Evolutionary conservation across 345 rosid species (phyloP).

Genomic region (Iberis pinnata): DNA sequence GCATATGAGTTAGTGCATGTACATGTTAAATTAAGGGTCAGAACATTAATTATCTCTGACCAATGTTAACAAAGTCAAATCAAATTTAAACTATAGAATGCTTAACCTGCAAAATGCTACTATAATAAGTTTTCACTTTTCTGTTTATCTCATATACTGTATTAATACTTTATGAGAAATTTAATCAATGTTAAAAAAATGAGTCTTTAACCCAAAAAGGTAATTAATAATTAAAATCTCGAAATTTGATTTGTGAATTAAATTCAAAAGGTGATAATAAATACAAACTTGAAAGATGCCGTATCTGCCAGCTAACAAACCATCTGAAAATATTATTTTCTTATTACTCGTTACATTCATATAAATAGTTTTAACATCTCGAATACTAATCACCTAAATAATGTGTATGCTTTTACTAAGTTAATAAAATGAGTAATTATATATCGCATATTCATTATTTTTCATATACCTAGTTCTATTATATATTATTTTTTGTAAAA

Average conservation of each 20-base stretch:
- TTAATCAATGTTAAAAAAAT: too few relatives aligned
- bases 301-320: conserved; percentile 24
- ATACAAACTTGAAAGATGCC: conserved; percentile 20
- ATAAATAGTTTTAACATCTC: background rate
- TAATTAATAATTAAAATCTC: too few relatives aligned
- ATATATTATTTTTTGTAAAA: too few relatives aligned
- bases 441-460: too few relatives aligned
- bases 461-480: too few relatives aligned
- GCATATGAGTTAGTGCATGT: conserved; percentile 27
- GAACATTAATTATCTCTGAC: conserved; percentile 20
- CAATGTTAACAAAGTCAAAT: conserved; percentile 22
- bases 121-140: too few relatives aligned
- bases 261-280: conserved; percentile 6
- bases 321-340: conserved; percentile 9
- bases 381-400: background rate
- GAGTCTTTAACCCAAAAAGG: background rate
- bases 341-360: background rate
- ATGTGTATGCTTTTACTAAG: background rate
- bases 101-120: conserved; percentile 2
- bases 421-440: background rate
- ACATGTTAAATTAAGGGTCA: conserved; percentile 12
- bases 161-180: too few relatives aligned
- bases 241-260: too few relatives aligned
- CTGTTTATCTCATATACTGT: too few relatives aligned
- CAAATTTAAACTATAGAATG: background rate